Base-by-base conservation (phyloP, 345 rosid genomes). In the Pseudoturritis turrita region DNA sequence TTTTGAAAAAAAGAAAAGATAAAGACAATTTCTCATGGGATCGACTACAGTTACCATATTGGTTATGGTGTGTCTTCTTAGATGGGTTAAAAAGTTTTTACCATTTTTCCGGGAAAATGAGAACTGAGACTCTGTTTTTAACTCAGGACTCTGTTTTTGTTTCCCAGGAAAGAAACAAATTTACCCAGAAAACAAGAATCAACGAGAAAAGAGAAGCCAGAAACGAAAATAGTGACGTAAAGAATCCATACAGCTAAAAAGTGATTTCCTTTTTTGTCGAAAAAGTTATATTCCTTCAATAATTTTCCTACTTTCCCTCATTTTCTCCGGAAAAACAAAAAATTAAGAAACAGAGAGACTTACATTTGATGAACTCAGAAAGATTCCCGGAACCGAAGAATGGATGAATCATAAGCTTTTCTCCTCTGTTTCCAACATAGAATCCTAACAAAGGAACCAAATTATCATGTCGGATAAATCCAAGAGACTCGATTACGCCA, bases 321-420 rank as follows among this genome's bases (percentile, higher is more conserved):
- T 35, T 73, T 23, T 70, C 67, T 41, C 25, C 28, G 65, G 14
- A 47, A 51, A 75, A 55, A 59, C 62, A 68, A 36, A 17, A 40
- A 28, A 9, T n/a, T n/a, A 5, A 37, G 50, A 39, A 35, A 52
- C 56, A 65, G 31, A 54, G 31, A 54, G 71, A 55, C 79, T 66
- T 62, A 89, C 98, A 90, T 81, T 75, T 82, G 51, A 92, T 82
- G 80, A 85, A 89, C 52, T 84, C 81, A 10, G 86, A 78, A 47
- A 92, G 83, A 76, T 85, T 87, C 44, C 88, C 96, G 49, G 73
- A 84, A 69, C 74, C 53, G 37, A 80, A 83, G 63, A 86, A 89
- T 0, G 90, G 96, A 81, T 88, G 79, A 72, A 92, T 81, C 31
- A 92, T 88, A 56, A 92, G 98, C 88, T 88, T 92, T 65, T 92